Conservation (phyloP, 148 eudicot genomes). For the Heliamphora exappendiculata region DNA sequence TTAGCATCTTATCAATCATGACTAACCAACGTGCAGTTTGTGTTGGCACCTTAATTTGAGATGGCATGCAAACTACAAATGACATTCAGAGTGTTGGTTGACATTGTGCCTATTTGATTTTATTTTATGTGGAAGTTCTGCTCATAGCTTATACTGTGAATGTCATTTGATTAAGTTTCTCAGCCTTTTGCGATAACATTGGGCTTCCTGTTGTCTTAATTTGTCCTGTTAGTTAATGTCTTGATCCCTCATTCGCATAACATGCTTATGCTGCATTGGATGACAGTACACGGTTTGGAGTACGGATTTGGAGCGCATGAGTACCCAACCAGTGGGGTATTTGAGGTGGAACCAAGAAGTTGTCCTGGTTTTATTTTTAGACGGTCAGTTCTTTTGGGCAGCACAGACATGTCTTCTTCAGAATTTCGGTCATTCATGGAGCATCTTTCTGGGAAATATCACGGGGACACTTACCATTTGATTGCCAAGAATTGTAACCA, state of each 20-base stretch:
- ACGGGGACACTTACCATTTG: constrained; percentile 83
- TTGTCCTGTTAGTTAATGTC: not conserved
- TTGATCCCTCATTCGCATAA: not conserved
- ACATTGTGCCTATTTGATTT: not conserved
- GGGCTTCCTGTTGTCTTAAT: not conserved
- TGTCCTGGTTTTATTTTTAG: constrained; percentile 87
- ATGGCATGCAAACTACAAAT: not conserved
- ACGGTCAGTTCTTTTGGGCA: constrained; percentile 69
- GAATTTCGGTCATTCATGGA: constrained; percentile 79
- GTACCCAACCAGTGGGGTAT: constrained; percentile 78
- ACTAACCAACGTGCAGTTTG: not conserved
- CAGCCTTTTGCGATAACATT: not conserved
- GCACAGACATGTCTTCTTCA: constrained; percentile 64
- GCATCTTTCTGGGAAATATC: constrained; percentile 66
- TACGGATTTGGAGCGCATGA: constrained; percentile 90
- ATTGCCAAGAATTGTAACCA: constrained; percentile 95
- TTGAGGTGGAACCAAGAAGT: constrained; percentile 86
- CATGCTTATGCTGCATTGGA: constrained; percentile 7
- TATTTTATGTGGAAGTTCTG: not conserved
- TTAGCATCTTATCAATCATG: not conserved
- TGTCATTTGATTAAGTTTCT: not conserved
- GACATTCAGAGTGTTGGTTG: not conserved
- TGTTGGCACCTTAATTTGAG: not conserved
- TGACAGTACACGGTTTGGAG: constrained; percentile 70
- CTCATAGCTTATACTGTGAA: not conserved